Conservation (phyloP, 2,329 filamentous ascomycete species). For the Pseudopyricularia cyperi region DNA sequence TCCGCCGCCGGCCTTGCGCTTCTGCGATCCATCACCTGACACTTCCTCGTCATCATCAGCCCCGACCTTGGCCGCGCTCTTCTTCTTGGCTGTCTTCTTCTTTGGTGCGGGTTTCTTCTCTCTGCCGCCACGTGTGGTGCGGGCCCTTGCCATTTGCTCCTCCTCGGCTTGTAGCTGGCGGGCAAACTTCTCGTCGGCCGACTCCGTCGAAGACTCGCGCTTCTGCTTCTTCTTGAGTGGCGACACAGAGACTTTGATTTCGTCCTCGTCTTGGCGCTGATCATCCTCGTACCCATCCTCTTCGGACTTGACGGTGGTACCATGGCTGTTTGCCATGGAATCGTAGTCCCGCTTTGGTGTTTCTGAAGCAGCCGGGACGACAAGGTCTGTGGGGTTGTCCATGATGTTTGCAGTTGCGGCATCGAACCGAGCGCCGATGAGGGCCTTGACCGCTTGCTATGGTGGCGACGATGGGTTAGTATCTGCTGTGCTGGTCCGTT, state of each 20-base stretch:
- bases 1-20: constrained; percentile 77
- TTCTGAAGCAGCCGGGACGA: neutral
- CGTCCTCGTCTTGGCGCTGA: constrained; percentile 20
- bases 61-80: constrained; percentile 62
- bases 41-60: constrained; percentile 71
- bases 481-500: neutral
- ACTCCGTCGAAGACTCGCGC: constrained; percentile 40
- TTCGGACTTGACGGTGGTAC: constrained; percentile 15
- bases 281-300: constrained; percentile 13
- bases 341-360: constrained; percentile 22
- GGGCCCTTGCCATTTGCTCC: constrained; percentile 53
- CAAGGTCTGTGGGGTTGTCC: neutral
- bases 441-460: constrained; percentile 54
- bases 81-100: constrained; percentile 60
- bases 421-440: constrained; percentile 66
- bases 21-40: constrained; percentile 45
- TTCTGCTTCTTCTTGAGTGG: constrained; percentile 55
- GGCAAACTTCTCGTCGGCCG: constrained; percentile 78
- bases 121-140: constrained; percentile 66
- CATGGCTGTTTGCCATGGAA: constrained; percentile 14
- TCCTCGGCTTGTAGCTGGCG: constrained; percentile 86
- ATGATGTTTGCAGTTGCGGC: constrained; percentile 36
- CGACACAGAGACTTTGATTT: constrained; percentile 33
- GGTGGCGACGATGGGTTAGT: neutral
- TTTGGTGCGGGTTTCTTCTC: constrained; percentile 36